phyloP scores from a whole-genome alignment of 2,329 filamentous ascomycete genomes.

The Xylariaceae sp. region DNA sequence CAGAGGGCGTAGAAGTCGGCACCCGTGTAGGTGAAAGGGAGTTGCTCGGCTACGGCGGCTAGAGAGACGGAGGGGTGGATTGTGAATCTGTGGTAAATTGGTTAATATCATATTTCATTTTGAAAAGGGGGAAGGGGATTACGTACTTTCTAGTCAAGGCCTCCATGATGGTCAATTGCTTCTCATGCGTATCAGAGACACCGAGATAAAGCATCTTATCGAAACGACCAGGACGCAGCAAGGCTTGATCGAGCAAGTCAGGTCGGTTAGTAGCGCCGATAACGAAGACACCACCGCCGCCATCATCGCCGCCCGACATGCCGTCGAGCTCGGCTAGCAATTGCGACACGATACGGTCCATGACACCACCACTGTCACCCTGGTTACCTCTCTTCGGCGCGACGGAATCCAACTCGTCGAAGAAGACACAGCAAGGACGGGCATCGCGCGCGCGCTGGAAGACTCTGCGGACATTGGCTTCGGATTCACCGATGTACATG shows the following conservation, averaged over 20 bases:
- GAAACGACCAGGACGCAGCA: constrained; percentile 85
- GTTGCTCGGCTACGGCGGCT: constrained; percentile 61
- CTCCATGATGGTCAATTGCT: constrained; percentile 90
- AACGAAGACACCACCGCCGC: constrained; percentile 81
- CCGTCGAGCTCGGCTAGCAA: constrained; percentile 91
- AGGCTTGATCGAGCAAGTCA: constrained; percentile 83
- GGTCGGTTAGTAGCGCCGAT: constrained; percentile 95
- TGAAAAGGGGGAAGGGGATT: constrained; percentile 4
- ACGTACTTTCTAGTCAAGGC: constrained; percentile 88
- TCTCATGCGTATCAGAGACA: constrained; percentile 93
- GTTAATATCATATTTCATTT: no score
- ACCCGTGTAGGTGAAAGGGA: constrained; percentile 95
- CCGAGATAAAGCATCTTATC: constrained; percentile 98
- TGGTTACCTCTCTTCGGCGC: constrained; percentile 96
- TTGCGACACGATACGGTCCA: constrained; percentile 96
- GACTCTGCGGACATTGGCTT: constrained; percentile 83
- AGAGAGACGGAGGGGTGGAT: constrained; percentile 77
- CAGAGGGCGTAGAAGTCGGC: constrained; percentile 96
- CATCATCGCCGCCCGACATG: constrained; percentile 89
- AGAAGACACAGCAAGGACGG: constrained; percentile 84
- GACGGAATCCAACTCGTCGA: constrained; percentile 88
- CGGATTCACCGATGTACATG: constrained; percentile 94
- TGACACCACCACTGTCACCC: constrained; percentile 93
- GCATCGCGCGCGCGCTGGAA: constrained; percentile 85
- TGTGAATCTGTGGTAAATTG: constrained; percentile 59